These are phyloP conservation scores for Centella asiatica DNA, from an alignment of 129 eudicot genomes.

Conservation along the genomic window DNA sequence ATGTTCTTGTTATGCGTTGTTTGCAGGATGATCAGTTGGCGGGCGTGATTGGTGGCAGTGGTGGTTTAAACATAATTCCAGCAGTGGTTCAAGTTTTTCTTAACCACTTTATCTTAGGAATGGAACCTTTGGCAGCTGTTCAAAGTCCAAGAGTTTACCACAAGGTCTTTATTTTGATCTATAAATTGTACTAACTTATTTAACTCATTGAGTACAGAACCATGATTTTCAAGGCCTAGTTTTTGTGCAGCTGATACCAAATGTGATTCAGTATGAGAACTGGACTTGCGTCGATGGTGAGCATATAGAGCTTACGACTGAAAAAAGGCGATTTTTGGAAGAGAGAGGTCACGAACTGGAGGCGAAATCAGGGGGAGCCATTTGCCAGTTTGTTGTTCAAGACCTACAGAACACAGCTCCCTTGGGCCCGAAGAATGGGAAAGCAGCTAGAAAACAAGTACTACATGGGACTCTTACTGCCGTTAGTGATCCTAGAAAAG, in stretches of 20 bases:
- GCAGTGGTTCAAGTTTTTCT: constrained; percentile 85
- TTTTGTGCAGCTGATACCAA: constrained; percentile 60
- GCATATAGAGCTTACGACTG: constrained; percentile 63
- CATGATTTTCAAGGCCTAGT: neutral
- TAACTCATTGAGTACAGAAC: neutral
- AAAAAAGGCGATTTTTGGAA: constrained; percentile 41
- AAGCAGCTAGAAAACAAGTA: constrained; percentile 13
- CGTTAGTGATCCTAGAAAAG: constrained; percentile 84
- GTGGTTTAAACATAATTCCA: constrained; percentile 76
- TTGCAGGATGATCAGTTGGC: constrained; percentile 73
- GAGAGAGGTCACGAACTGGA: constrained; percentile 62
- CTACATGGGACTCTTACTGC: constrained; percentile 64
- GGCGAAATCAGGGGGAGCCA: constrained; percentile 57
- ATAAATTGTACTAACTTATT: neutral
- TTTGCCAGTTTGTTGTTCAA: constrained; percentile 76
- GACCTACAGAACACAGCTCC: constrained; percentile 20
- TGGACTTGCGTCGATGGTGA: constrained; percentile 74
- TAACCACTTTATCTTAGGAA: constrained; percentile 73
- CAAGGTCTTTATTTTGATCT: constrained; percentile 32
- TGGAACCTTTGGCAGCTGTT: constrained; percentile 72
- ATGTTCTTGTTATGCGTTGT: neutral
- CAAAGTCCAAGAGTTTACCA: constrained; percentile 86
- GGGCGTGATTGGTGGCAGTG: constrained; percentile 95
- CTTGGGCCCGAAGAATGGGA: constrained; percentile 28
- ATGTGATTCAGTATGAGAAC: constrained; percentile 66